These are phyloP conservation scores for Alternaria angustiovoidea DNA, from an alignment of 2,329 filamentous ascomycete species.

Conservation along the genomic window DNA sequence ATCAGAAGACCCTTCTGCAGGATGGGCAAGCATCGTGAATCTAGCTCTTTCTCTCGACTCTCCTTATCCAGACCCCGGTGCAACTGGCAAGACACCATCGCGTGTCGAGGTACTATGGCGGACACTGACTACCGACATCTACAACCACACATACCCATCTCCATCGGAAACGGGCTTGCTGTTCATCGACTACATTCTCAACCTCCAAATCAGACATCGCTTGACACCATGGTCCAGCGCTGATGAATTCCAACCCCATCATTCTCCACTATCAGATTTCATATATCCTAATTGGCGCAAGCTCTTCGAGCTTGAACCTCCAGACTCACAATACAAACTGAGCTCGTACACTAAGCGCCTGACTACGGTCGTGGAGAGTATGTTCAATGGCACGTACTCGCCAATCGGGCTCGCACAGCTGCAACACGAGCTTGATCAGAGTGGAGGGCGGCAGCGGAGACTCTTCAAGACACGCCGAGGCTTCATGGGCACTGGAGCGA, in stretches of 20 bases:
- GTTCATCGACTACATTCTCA: slow-evolving; percentile 41
- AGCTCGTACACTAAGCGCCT: slow-evolving; percentile 29
- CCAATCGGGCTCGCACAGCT: slow-evolving; percentile 37
- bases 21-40: slow-evolving; percentile 15
- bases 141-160: slow-evolving; percentile 30
- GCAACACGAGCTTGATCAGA: slow-evolving; percentile 40
- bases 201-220: slow-evolving; percentile 37
- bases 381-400: slow-evolving; percentile 40
- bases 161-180: slow-evolving; percentile 22
- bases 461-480: slow-evolving; percentile 31
- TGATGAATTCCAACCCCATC: slow-evolving; percentile 38
- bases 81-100: slow-evolving; percentile 13
- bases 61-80: slow-evolving; percentile 24
- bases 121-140: slow-evolving; percentile 36
- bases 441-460: slow-evolving; percentile 29
- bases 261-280: slow-evolving; percentile 32
- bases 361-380: slow-evolving; percentile 27
- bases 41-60: slow-evolving; percentile 27
- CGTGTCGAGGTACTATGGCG: slow-evolving; percentile 36
- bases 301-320: slow-evolving; percentile 31
- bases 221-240: slow-evolving; percentile 38
- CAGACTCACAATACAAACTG: slow-evolving; percentile 25
- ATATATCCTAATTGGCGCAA: slow-evolving; percentile 40
- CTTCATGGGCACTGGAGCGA: slow-evolving; percentile 27
- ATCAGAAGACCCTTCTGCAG: not conserved